A percentile compares a stretch with the other conserved stretches of the same genome.
Conservation (phyloP, 257 asterid species). For the Nicotiana otophora region DNA sequence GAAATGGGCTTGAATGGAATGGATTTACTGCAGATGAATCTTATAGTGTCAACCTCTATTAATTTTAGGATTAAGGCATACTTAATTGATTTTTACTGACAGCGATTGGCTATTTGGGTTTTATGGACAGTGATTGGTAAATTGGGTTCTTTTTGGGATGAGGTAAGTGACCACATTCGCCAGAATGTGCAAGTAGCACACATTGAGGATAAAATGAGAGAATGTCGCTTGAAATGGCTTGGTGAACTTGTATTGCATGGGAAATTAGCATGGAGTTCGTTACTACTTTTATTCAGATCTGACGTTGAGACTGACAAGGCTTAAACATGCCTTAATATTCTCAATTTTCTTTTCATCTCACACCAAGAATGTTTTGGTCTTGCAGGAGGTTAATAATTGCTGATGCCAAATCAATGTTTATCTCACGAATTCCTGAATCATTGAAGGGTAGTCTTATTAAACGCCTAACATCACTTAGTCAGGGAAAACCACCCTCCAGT, state of each 20-base stretch:
- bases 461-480: constrained; percentile 46
- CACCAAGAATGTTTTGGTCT: background rate
- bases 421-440: constrained; percentile 59
- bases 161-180: background rate
- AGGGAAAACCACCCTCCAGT: constrained; percentile 40
- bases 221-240: no score
- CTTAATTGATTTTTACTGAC: background rate
- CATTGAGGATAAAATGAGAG: no score
- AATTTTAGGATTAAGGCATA: background rate
- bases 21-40: background rate
- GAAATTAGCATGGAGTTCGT: background rate
- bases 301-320: background rate
- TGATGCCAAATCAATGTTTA: constrained; percentile 53
- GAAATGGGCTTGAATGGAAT: background rate
- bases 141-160: background rate
- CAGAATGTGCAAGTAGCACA: no score
- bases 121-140: background rate
- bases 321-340: background rate
- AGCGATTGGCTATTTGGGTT: background rate
- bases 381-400: constrained; percentile 60
- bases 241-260: background rate
- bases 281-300: background rate
- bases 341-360: background rate
- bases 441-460: constrained; percentile 57
- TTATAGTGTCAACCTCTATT: background rate